Evolutionary conservation across 441 rosid species (phyloP), one percentile per base, ranked within the genome.

Genomic region (Raphanus hybrid): DNA sequence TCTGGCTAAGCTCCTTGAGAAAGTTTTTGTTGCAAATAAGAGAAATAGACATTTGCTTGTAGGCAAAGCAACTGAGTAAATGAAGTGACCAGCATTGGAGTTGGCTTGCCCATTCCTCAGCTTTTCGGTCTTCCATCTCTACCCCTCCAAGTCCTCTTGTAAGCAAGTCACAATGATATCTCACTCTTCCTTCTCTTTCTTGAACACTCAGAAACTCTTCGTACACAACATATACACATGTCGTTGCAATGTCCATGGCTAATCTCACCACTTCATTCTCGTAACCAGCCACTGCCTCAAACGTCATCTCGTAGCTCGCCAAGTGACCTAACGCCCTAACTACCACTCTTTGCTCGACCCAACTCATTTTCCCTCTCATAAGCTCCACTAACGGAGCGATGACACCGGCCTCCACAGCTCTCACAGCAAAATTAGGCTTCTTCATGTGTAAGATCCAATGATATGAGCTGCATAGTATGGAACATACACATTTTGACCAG

Each of bases 401-500:
- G 9, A 84, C 94, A 1, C 91, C 93, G 3, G 93, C 80, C 66
- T 79, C 70, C 29, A 87, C 82, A 37, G 93, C 93, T 83, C 58
- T 82, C 43, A 70, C 89, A 5, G 97, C 96, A 68, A 89, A 84
- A 34, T 81, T 77, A 10, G 83, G 35, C 63, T 78, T 92, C 85
- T 86, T 88, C 91, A 86, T 86, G 23, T 81, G 73, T 92, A 92
- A 34, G 98, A 90, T 57, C 97, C 98, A 29, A 92, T 83, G 3
- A 92, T 81, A 75, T 94, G 96, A 2, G 91, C 93, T 2, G 96
- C 94, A 76, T 92, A 94, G 82, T 94, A 92, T 1, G 97, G 94
- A 62, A 89, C 85, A 65, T 86, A 94, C 66, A 92, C 81, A 82
- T 94, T 94, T 84, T 90, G 96, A 27, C 88, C 90, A 73, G 74